phyloP scores from a whole-genome alignment of 805 yeast species.

The Zygotorulaspora florentina region DNA sequence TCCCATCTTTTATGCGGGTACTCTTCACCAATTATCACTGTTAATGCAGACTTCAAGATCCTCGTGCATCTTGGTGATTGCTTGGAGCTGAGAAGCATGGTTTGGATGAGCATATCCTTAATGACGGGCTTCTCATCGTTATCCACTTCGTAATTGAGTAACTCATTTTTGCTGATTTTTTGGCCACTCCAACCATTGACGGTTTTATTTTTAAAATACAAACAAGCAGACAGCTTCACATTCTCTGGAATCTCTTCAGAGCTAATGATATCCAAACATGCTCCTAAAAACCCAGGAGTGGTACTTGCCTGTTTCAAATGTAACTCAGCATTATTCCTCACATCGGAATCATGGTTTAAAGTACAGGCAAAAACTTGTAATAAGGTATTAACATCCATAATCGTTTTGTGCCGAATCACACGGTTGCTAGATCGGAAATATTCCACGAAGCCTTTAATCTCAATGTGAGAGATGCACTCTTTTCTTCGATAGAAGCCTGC shows the following conservation, averaged over 20 bases:
- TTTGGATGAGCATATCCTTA: constrained; percentile 61
- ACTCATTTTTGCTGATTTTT: constrained; percentile 26
- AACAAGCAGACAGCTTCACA: constrained; percentile 69
- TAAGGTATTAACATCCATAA: constrained; percentile 65
- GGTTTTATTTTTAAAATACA: constrained; percentile 75
- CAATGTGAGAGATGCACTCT: not conserved
- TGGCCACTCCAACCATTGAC: constrained; percentile 54
- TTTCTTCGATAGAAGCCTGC: not conserved
- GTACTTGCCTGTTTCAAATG: constrained; percentile 55
- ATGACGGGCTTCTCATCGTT: constrained; percentile 71
- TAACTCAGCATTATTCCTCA: constrained; percentile 65
- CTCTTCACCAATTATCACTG: constrained; percentile 47
- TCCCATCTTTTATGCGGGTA: constrained; percentile 51
- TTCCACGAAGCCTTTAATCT: no score
- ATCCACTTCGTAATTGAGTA: constrained; percentile 41
- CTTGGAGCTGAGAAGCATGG: constrained; percentile 48
- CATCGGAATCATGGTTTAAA: constrained; percentile 56
- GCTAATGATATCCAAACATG: constrained; percentile 71
- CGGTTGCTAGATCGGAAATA: no score
- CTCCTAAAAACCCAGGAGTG: constrained; percentile 71
- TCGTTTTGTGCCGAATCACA: not conserved
- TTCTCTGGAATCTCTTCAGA: constrained; percentile 47
- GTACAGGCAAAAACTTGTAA: constrained; percentile 79
- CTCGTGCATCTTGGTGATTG: constrained; percentile 39
- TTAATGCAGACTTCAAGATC: constrained; percentile 48